A percentile compares a stretch with the other conserved stretches of the same genome.
phyloP scores from a whole-genome alignment of 257 asterid genomes.

The Vinca minor region DNA sequence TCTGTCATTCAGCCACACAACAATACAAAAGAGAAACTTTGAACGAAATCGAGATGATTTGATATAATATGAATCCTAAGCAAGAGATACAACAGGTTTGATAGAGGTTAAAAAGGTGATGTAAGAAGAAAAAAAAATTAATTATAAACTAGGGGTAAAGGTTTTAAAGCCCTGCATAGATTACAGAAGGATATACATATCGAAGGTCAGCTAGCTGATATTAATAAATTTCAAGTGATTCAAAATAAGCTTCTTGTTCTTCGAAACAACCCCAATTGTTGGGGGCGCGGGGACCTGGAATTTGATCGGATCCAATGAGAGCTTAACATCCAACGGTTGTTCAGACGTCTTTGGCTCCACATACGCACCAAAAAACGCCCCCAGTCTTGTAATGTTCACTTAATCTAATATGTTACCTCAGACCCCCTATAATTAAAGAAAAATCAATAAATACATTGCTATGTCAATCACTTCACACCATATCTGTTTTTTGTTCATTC shows the following conservation, averaged over 20 bases:
- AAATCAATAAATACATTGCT: background rate
- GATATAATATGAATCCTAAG: no score
- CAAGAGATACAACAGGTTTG: conserved; percentile 1
- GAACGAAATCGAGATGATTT: no score
- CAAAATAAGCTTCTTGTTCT: background rate
- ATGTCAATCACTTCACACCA: no score
- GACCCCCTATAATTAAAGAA: background rate
- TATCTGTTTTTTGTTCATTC: no score
- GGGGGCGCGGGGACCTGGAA: conserved; percentile 3
- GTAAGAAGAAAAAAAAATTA: no score
- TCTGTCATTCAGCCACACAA: no score
- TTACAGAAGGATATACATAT: conserved; percentile 11
- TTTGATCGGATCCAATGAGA: background rate
- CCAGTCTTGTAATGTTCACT: background rate
- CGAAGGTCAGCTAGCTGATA: background rate
- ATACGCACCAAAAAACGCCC: background rate
- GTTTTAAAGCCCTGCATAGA: background rate
- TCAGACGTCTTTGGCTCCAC: background rate
- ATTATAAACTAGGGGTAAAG: background rate
- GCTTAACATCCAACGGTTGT: background rate
- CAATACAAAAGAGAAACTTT: no score
- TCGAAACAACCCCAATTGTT: background rate
- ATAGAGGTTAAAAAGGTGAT: background rate
- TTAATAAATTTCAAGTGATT: background rate
- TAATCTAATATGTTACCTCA: background rate